These are phyloP conservation scores for Leccinum barrowsii DNA, from an alignment of 768 basidiomycete genomes.

Conservation along the genomic window DNA sequence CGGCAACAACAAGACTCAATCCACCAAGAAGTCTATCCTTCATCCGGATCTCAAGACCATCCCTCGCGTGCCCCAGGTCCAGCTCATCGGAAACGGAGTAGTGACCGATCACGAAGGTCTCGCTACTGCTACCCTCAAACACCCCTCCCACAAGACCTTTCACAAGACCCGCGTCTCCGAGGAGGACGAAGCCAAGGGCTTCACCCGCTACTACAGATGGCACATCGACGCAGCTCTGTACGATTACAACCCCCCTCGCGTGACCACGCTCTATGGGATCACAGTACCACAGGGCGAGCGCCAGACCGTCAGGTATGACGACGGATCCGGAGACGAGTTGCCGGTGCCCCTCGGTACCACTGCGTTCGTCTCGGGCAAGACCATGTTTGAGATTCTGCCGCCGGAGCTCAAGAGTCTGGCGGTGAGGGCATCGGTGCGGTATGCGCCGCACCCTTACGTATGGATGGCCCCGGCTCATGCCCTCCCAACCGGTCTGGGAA, in stretches of 20 bases:
- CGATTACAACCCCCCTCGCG: slow-evolving; percentile 72
- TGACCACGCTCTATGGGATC: slow-evolving; percentile 82
- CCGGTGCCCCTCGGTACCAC: slow-evolving; percentile 84
- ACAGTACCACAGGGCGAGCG: slow-evolving; percentile 59
- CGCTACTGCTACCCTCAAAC: slow-evolving; percentile 73
- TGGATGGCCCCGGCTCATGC: slow-evolving; percentile 85
- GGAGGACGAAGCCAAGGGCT: slow-evolving; percentile 73
- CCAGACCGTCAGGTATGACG: slow-evolving; percentile 76
- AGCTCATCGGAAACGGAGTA: slow-evolving; percentile 86
- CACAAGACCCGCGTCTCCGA: slow-evolving; percentile 74
- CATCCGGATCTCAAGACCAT: slow-evolving; percentile 91
- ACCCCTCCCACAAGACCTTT: slow-evolving; percentile 83
- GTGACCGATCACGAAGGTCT: slow-evolving; percentile 81
- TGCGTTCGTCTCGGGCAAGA: slow-evolving; percentile 75
- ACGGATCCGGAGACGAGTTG: slow-evolving; percentile 82
- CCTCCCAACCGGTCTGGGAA: slow-evolving; percentile 75
- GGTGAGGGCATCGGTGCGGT: slow-evolving; percentile 69
- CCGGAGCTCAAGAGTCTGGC: slow-evolving; percentile 73
- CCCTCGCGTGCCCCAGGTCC: slow-evolving; percentile 83
- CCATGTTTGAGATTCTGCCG: slow-evolving; percentile 80
- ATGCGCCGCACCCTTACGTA: slow-evolving; percentile 84
- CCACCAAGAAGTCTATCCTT: slow-evolving; percentile 73
- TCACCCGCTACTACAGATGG: slow-evolving; percentile 89
- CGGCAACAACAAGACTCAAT: slow-evolving; percentile 82
- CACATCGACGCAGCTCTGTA: slow-evolving; percentile 89